Evolutionary conservation across 176 grass and related monocot species (phyloP).

Genomic region (Musa troglodytarum): DNA sequence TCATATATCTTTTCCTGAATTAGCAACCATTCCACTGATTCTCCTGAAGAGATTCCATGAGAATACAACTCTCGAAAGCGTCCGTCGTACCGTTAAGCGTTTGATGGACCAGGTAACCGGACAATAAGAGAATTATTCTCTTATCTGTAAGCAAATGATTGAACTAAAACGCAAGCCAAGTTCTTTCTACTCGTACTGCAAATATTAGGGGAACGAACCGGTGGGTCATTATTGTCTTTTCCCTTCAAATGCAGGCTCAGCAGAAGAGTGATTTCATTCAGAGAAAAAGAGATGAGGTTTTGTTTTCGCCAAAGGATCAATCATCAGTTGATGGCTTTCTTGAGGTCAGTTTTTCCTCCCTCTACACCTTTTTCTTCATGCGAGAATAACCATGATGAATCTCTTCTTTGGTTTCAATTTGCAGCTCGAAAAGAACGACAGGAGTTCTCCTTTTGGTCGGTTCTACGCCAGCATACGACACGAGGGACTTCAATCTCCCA

Average conservation of each 20-base stretch:
- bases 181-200: neutral
- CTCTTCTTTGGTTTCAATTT: too few species aligned
- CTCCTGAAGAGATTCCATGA: slow-evolving; percentile 75
- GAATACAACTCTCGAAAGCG: slow-evolving; percentile 40
- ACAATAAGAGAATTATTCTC: neutral
- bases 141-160: neutral
- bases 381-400: too few species aligned
- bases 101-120: slow-evolving; percentile 73
- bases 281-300: slow-evolving; percentile 58
- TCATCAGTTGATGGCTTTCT: too few species aligned
- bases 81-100: slow-evolving; percentile 51
- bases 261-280: slow-evolving; percentile 66
- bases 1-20: slow-evolving; percentile 90
- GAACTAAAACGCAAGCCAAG: too few species aligned
- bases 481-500: slow-evolving; percentile 6
- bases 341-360: too few species aligned
- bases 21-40: slow-evolving; percentile 65
- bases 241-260: slow-evolving; percentile 35
- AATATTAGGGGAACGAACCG: neutral
- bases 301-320: slow-evolving; percentile 89
- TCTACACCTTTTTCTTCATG: too few species aligned
- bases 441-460: too few species aligned
- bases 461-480: too few species aligned
- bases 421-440: too few species aligned
- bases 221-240: neutral